Conservation (phyloP, 805 yeast species). For the Starmera amethionina region DNA sequence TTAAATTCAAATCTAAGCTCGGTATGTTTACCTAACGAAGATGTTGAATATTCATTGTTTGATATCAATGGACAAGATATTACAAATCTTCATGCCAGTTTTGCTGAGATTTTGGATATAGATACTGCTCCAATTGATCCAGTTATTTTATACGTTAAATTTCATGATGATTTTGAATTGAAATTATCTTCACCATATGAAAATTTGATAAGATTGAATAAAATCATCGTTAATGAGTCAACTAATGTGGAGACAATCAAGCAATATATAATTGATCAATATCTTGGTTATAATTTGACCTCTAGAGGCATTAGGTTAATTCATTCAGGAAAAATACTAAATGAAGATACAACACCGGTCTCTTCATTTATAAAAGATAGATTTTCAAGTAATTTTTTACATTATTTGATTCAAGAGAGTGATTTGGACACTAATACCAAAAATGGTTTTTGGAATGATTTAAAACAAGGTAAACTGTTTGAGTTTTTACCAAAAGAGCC, state of each 20-base stretch:
- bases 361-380: too few species aligned
- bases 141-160: constrained; percentile 17
- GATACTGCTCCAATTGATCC: constrained; percentile 24
- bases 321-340: constrained; percentile 15
- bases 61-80: constrained; percentile 11
- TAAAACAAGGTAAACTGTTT: constrained; percentile 17
- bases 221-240: constrained; percentile 8
- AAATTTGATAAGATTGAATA: constrained; percentile 5
- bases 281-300: constrained; percentile 8
- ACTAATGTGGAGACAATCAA: constrained; percentile 14
- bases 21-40: constrained; percentile 7
- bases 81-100: constrained; percentile 10
- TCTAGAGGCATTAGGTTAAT: constrained; percentile 16
- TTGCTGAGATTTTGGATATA: constrained; percentile 21
- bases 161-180: constrained; percentile 14
- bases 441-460: constrained; percentile 19
- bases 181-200: constrained; percentile 16
- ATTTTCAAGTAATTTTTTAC: constrained; percentile 3
- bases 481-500: constrained; percentile 22
- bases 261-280: constrained; percentile 17
- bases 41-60: constrained; percentile 8
- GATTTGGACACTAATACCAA: constrained; percentile 3
- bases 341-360: constrained; percentile 4
- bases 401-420: constrained; percentile 14
- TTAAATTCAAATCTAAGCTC: constrained; percentile 7